These are phyloP conservation scores for Phytopythium delawarense DNA, from an alignment of 352 stramenopile species.

Conservation along the genomic window DNA sequence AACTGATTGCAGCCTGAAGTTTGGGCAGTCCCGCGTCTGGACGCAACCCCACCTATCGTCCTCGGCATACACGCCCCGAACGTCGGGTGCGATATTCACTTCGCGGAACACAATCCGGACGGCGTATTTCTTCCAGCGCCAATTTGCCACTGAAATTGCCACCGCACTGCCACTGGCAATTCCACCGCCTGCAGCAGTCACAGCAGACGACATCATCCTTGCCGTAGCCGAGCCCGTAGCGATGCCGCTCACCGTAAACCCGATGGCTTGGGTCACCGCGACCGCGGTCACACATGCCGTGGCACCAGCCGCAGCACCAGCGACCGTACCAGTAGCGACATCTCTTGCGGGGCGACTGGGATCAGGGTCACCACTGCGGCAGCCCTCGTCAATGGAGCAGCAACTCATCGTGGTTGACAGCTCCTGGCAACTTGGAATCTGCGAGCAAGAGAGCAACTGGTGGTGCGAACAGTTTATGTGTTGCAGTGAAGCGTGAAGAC, in stretches of 20 bases:
- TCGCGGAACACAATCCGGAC: too few species aligned
- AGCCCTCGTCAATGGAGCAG: neutral
- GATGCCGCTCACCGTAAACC: conserved; percentile 32
- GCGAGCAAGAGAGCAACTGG: too few species aligned
- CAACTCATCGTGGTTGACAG: neutral
- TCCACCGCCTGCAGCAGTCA: conserved; percentile 26
- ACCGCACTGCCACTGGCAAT: conserved; percentile 16
- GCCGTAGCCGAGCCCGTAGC: conserved; percentile 24
- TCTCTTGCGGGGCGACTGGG: neutral
- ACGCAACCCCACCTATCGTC: too few species aligned
- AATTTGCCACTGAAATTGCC: too few species aligned
- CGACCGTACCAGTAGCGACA: neutral
- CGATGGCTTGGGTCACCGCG: conserved; percentile 15
- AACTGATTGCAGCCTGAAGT: too few species aligned
- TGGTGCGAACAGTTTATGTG: too few species aligned
- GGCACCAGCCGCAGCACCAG: conserved; percentile 8
- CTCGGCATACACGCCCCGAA: too few species aligned
- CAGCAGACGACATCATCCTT: conserved; percentile 40
- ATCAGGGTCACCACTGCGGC: too few species aligned
- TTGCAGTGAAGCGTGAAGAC: too few species aligned
- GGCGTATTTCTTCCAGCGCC: too few species aligned
- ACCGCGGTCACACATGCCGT: conserved; percentile 1
- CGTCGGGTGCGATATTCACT: too few species aligned
- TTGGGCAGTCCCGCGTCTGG: too few species aligned
- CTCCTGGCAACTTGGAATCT: neutral